phyloP scores from a whole-genome alignment of 169 alveolate genomes.

The Plasmodium inui region DNA sequence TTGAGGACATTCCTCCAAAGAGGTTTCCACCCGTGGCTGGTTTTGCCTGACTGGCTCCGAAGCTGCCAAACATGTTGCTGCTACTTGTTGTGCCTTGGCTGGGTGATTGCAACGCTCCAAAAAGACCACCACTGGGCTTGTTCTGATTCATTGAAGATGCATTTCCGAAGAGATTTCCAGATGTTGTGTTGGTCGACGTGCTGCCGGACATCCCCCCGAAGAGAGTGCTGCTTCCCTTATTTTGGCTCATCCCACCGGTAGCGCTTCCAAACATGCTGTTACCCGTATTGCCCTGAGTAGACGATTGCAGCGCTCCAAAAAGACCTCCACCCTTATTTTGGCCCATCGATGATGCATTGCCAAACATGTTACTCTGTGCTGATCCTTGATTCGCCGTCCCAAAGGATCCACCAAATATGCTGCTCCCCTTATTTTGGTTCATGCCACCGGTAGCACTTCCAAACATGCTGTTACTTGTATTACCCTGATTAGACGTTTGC shows the following conservation, averaged over 20 bases:
- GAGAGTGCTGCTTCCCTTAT: conserved; percentile 5
- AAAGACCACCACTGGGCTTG: conserved; percentile 26
- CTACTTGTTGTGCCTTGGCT: conserved; percentile 11
- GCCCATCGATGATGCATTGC: conserved; percentile 43
- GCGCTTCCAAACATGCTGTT: conserved; percentile 36
- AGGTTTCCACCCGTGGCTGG: conserved; percentile 20
- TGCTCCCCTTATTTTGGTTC: conserved; percentile 3
- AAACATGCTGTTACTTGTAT: conserved; percentile 14
- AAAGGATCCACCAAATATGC: conserved; percentile 27
- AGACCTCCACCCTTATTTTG: conserved; percentile 46
- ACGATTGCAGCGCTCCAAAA: conserved; percentile 24
- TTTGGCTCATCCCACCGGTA: conserved; percentile 22
- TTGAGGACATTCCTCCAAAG: conserved; percentile 61
- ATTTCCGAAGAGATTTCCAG: conserved; percentile 52
- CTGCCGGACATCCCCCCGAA: conserved; percentile 40
- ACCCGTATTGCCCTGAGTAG: conserved; percentile 5
- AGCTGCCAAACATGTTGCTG: conserved; percentile 29
- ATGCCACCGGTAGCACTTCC: not conserved
- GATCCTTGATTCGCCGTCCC: conserved; percentile 21
- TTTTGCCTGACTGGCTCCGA: conserved; percentile 7
- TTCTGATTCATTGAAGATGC: conserved; percentile 38
- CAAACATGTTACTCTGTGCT: conserved; percentile 32
- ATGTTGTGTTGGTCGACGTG: not conserved
- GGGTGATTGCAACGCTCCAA: conserved; percentile 30
- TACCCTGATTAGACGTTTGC: conserved; percentile 8